phyloP scores from a whole-genome alignment of 495 filamentous ascomycete species.

The Podospora fimiseda region DNA sequence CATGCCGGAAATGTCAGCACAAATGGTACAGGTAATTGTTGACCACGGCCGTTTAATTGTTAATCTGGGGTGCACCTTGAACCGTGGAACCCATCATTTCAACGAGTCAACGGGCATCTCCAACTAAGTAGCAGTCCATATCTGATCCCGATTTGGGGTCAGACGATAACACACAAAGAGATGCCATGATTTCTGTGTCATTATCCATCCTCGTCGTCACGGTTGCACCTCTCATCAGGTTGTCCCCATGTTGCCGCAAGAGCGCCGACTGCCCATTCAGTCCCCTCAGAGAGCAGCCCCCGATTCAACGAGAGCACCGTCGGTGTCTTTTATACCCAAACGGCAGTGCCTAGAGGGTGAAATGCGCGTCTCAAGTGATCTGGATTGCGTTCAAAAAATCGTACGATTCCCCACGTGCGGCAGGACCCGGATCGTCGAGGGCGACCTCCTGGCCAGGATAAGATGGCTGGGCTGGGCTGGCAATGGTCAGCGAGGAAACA shows the following conservation, averaged over 20 bases:
- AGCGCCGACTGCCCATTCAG: no score
- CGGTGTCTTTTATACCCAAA: slow-evolving; percentile 4
- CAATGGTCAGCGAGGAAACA: slow-evolving; percentile 7
- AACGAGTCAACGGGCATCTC: neutral
- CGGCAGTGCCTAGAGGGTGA: neutral
- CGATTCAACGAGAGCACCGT: neutral
- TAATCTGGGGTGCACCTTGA: neutral
- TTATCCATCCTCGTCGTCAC: no score
- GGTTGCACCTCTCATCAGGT: no score
- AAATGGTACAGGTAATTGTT: neutral
- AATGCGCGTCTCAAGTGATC: neutral
- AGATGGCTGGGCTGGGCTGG: neutral
- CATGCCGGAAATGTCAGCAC: no score
- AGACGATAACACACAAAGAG: no score
- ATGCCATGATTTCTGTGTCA: no score
- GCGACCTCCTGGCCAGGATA: slow-evolving; percentile 14
- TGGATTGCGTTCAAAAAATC: slow-evolving; percentile 19
- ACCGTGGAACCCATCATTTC: neutral
- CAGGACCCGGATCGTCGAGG: slow-evolving; percentile 22
- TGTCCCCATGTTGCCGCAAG: no score
- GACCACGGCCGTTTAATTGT: neutral
- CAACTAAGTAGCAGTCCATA: no score
- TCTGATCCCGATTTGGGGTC: no score
- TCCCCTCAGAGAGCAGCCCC: neutral
- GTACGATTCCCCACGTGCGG: slow-evolving; percentile 27